These are phyloP conservation scores for Suillus subluteus DNA, from an alignment of 768 basidiomycete species.

Conservation along the genomic window DNA sequence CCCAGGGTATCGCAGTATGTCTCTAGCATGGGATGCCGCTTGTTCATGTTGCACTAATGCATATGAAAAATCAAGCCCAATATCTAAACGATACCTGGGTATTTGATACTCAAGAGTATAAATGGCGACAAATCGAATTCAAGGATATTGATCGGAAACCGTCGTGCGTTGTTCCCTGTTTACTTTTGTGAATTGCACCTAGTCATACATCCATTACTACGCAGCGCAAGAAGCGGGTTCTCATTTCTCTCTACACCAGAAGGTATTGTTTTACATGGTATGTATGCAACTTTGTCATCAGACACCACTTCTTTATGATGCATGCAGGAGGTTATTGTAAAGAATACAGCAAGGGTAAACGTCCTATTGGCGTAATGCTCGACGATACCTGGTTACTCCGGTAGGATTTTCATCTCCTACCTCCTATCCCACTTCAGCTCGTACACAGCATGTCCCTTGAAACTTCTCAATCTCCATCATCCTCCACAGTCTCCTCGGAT, in stretches of 20 bases:
- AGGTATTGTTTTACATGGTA: constrained; percentile 81
- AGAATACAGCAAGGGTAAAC: constrained; percentile 84
- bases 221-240: constrained; percentile 78
- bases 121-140: constrained; percentile 80
- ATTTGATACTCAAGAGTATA: constrained; percentile 85
- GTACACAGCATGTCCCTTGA: constrained; percentile 37
- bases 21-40: background rate
- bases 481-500: constrained; percentile 43
- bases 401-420: constrained; percentile 39
- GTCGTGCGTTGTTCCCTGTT: constrained; percentile 50
- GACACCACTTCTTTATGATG: background rate
- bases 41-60: background rate
- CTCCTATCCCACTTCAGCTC: background rate
- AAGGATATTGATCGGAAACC: constrained; percentile 72
- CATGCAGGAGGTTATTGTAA: constrained; percentile 84
- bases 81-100: constrained; percentile 87
- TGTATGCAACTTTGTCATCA: constrained; percentile 11
- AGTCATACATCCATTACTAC: background rate
- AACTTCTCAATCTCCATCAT: constrained; percentile 19
- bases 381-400: constrained; percentile 90
- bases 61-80: constrained; percentile 49
- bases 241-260: constrained; percentile 80
- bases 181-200: no score
- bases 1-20: constrained; percentile 77
- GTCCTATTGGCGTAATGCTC: constrained; percentile 82